Evolutionary conservation across 192 early-diverging fungal genomes (phyloP).

Genomic region (Globomyces pollinis-pini): DNA sequence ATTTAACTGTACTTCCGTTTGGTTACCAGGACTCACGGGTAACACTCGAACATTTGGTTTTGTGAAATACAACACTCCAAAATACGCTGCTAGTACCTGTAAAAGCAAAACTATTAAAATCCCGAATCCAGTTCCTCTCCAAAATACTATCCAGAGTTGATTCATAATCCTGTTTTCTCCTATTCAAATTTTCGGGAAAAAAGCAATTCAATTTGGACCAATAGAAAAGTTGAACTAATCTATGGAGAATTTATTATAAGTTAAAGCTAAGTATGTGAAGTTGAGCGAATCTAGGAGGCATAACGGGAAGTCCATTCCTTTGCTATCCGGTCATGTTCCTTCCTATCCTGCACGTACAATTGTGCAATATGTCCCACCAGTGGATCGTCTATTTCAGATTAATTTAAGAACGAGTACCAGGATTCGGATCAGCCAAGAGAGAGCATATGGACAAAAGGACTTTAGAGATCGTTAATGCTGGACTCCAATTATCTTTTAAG

Average conservation of each 20-base stretch:
- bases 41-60: background rate
- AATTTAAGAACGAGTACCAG: conserved; percentile 63
- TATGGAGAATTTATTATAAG: too few species aligned
- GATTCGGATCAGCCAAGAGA: conserved; percentile 90
- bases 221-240: too few species aligned
- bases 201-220: too few species aligned
- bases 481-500: conserved; percentile 96
- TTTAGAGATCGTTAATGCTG: conserved; percentile 90
- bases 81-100: background rate
- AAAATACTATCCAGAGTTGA: conserved; percentile 10
- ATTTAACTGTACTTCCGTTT: too few species aligned
- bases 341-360: conserved; percentile 75
- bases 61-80: background rate
- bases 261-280: too few species aligned
- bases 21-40: background rate
- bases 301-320: conserved; percentile 91
- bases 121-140: conserved; percentile 11
- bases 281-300: too few species aligned
- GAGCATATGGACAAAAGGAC: conserved; percentile 92
- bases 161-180: too few species aligned
- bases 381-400: conserved; percentile 64
- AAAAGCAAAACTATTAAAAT: background rate
- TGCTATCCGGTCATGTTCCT: conserved; percentile 81
- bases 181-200: too few species aligned
- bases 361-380: conserved; percentile 85